Conservation (phyloP, 345 rosid species). For the Eucalyptus cloeziana region DNA sequence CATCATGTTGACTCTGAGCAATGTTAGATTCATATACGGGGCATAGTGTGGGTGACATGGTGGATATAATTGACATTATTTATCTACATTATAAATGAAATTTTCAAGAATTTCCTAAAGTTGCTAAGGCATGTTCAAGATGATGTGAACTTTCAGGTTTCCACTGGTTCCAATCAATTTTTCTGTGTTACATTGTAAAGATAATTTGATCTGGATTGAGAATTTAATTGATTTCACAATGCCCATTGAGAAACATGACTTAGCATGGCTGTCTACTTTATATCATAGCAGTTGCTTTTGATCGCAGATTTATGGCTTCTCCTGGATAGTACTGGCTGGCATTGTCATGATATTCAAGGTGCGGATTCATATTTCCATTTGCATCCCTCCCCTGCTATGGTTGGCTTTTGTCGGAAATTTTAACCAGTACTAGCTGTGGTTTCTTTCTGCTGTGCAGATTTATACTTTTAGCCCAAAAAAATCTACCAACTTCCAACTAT, state of each 20-base stretch:
- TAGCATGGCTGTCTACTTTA: not conserved
- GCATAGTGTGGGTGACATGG: not conserved
- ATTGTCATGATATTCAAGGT: slow-evolving; percentile 77
- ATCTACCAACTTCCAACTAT: slow-evolving; percentile 47
- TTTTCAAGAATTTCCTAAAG: not conserved
- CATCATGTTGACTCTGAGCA: not conserved
- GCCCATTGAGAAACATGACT: not conserved
- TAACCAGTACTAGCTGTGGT: not conserved
- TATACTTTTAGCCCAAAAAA: slow-evolving; percentile 71
- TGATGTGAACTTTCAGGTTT: not conserved
- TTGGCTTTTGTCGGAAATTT: not conserved
- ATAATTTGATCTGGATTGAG: not conserved
- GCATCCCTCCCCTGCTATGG: not conserved
- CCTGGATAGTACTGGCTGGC: slow-evolving; percentile 71
- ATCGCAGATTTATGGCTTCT: slow-evolving; percentile 76
- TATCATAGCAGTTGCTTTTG: slow-evolving; percentile 1
- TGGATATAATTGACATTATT: not conserved
- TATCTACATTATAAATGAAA: not conserved
- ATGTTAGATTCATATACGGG: not conserved
- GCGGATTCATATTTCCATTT: not conserved
- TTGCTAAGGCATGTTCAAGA: not conserved
- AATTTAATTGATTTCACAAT: not conserved
- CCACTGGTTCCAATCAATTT: not conserved
- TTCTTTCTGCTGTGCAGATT: slow-evolving; percentile 30
- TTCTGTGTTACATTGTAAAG: not conserved